These are phyloP conservation scores for Sesbania bispinosa DNA, from an alignment of 306 rosid species.

Conservation along the genomic window DNA sequence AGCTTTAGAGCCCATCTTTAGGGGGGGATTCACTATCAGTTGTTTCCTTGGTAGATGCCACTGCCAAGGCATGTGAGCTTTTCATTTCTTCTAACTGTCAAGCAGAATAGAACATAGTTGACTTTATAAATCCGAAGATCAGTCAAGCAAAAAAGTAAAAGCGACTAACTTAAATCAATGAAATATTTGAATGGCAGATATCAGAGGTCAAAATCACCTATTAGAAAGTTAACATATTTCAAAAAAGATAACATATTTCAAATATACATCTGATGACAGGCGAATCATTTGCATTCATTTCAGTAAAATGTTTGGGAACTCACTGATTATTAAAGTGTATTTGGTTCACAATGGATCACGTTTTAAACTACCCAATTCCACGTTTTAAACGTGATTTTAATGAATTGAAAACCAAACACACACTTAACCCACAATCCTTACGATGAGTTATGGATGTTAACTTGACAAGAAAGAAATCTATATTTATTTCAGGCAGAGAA, in stretches of 20 bases:
- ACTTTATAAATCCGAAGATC: neutral
- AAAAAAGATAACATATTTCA: neutral
- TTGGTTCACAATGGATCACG: too few relatives aligned
- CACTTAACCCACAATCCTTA: constrained; percentile 3
- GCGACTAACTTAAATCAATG: constrained; percentile 7
- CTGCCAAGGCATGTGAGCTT: constrained; percentile 34
- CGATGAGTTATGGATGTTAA: neutral
- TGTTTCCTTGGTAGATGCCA: constrained; percentile 50
- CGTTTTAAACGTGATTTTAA: too few relatives aligned
- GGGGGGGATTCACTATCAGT: constrained; percentile 47
- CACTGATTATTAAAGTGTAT: neutral
- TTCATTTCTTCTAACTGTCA: constrained; percentile 72
- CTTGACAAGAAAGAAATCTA: neutral
- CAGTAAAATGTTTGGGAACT: neutral
- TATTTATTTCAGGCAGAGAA: neutral
- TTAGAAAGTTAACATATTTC: neutral
- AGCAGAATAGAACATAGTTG: neutral
- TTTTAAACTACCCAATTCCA: too few relatives aligned
- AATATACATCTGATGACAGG: neutral
- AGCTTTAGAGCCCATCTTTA: constrained; percentile 42
- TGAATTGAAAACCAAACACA: too few relatives aligned
- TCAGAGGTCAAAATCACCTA: neutral
- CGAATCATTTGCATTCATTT: constrained; percentile 4
- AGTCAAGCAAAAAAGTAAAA: neutral
- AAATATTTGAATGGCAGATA: neutral